phyloP scores from a whole-genome alignment of 163 green algal genomes.

The Volvox carteri region DNA sequence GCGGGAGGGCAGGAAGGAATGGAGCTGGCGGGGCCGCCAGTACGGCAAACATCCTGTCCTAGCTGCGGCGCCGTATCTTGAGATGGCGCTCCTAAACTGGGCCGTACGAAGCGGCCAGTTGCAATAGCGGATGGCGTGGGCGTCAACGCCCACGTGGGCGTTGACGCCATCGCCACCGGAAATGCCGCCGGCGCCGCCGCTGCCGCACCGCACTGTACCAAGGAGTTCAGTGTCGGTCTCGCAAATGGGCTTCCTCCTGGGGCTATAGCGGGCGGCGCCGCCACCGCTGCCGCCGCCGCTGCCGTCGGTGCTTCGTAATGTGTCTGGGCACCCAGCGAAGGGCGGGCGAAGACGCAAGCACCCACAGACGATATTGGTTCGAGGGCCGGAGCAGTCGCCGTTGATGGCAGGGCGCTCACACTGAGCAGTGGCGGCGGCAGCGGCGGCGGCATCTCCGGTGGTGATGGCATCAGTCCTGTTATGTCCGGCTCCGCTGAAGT shows the following conservation, averaged over 20 bases:
- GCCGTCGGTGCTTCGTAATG: neutral
- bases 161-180: too few species aligned
- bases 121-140: too few species aligned
- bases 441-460: too few species aligned
- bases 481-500: too few species aligned
- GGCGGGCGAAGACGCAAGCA: neutral
- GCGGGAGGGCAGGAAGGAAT: neutral
- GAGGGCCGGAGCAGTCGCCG: too few species aligned
- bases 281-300: neutral
- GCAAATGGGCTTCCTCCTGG: neutral
- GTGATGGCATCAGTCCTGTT: too few species aligned
- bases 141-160: too few species aligned
- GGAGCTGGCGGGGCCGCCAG: neutral
- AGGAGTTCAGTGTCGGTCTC: neutral
- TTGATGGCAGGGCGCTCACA: too few species aligned
- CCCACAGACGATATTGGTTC: too few species aligned
- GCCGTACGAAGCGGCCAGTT: neutral
- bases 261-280: neutral
- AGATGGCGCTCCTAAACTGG: neutral
- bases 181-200: neutral
- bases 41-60: neutral
- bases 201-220: neutral
- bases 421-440: neutral
- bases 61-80: neutral
- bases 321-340: neutral